phyloP scores from a whole-genome alignment of 352 stramenopile genomes.

The Globisporangium nagaii region DNA sequence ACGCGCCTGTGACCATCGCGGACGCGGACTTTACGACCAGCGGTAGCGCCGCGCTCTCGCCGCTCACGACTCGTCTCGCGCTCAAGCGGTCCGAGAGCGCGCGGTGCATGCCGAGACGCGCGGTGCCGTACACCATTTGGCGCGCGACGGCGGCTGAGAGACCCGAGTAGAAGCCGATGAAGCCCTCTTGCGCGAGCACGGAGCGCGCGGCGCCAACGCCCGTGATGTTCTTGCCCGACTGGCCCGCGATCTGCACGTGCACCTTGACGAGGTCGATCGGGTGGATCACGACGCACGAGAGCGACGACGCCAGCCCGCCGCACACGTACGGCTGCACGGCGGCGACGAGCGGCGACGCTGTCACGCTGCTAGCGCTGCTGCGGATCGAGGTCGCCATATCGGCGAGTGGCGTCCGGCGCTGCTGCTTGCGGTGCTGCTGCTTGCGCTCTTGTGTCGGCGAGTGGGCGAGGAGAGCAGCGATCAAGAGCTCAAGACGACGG shows the following conservation, averaged over 20 bases:
- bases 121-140: conserved; percentile 85
- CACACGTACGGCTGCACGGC: conserved; percentile 70
- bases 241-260: conserved; percentile 79
- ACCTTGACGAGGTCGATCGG: conserved; percentile 90
- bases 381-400: background rate
- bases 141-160: conserved; percentile 72
- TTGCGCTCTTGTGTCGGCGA: too few species aligned
- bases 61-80: conserved; percentile 50
- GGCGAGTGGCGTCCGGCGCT: too few species aligned
- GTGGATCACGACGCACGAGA: conserved; percentile 77
- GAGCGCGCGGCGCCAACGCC: conserved; percentile 63
- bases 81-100: conserved; percentile 73
- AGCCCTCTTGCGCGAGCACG: conserved; percentile 69
- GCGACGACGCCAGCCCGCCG: conserved; percentile 59
- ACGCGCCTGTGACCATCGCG: conserved; percentile 62
- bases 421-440: background rate
- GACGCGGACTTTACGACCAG: conserved; percentile 63
- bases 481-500: too few species aligned
- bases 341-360: conserved; percentile 35
- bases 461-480: too few species aligned
- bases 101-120: conserved; percentile 77
- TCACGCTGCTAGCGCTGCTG: background rate
- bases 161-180: conserved; percentile 76
- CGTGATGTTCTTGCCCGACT: conserved; percentile 64
- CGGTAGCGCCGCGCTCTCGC: conserved; percentile 58